Evolutionary conservation across 78 protist species (phyloP).

Genomic region (Pigoraptor vietnamica): DNA sequence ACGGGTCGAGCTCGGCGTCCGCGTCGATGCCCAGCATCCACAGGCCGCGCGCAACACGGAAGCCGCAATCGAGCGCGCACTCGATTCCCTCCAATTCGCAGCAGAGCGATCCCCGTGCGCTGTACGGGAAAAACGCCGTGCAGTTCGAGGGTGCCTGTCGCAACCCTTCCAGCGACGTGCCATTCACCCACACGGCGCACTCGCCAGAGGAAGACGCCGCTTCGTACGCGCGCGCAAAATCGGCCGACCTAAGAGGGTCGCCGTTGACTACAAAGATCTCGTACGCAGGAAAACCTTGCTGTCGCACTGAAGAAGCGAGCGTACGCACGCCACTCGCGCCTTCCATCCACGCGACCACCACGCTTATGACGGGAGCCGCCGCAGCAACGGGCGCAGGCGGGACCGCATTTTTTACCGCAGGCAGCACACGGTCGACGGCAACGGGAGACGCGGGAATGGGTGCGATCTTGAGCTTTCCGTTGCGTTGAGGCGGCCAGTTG

Average conservation of each 20-base stretch:
- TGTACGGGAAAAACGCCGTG: neutral
- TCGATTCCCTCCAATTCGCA: neutral
- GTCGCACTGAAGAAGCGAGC: neutral
- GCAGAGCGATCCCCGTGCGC: neutral
- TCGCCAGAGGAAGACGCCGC: too few species aligned
- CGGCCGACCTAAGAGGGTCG: neutral
- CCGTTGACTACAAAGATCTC: neutral
- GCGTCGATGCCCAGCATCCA: neutral
- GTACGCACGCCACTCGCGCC: neutral
- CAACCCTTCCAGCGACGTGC: neutral
- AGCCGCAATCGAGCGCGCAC: neutral
- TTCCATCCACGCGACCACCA: neutral
- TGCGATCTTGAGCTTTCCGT: too few species aligned
- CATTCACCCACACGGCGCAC: neutral
- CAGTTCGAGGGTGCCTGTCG: neutral
- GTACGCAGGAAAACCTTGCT: neutral
- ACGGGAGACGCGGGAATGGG: too few species aligned
- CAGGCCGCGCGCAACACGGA: neutral
- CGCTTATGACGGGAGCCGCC: neutral
- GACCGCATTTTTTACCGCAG: neutral
- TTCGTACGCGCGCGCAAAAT: neutral
- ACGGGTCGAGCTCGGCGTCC: neutral
- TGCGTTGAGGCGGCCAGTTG: too few species aligned
- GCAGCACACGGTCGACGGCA: neutral
- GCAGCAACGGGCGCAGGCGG: neutral